Evolutionary conservation across 495 filamentous ascomycete genomes (phyloP).

Genomic region (Cudoniella acicularis): DNA sequence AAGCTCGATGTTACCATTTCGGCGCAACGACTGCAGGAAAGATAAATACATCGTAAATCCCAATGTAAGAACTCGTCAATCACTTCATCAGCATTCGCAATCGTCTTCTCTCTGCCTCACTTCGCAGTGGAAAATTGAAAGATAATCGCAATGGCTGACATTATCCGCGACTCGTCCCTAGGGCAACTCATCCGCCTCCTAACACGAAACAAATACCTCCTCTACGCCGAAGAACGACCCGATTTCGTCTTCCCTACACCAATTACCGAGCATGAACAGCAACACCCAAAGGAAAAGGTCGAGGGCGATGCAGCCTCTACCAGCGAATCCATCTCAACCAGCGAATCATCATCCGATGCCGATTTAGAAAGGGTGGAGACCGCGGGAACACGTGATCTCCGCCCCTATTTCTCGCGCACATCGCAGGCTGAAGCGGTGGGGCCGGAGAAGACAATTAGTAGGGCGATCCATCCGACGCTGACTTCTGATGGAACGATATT

Average conservation of each 20-base stretch:
- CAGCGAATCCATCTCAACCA: background rate
- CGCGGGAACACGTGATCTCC: background rate
- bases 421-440: background rate
- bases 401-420: constrained; percentile 3
- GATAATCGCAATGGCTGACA: constrained; percentile 12
- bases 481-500: constrained; percentile 47
- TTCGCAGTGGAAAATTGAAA: constrained; percentile 10
- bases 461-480: constrained; percentile 38
- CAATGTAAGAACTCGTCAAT: background rate
- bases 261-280: background rate
- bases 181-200: constrained; percentile 49
- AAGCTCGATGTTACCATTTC: background rate
- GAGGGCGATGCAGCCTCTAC: background rate
- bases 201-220: constrained; percentile 39
- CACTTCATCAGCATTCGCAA: constrained; percentile 12
- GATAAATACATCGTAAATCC: background rate
- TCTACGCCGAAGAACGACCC: constrained; percentile 50
- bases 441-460: constrained; percentile 30
- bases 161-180: constrained; percentile 47
- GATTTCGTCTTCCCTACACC: constrained; percentile 40
- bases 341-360: constrained; percentile 3
- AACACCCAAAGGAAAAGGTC: constrained; percentile 2
- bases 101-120: constrained; percentile 12
- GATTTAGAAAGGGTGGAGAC: constrained; percentile 2
- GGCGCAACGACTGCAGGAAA: background rate